These are phyloP conservation scores for Magnusiomyces ingens DNA, from an alignment of 1,139 yeast genomes.

Conservation along the genomic window DNA sequence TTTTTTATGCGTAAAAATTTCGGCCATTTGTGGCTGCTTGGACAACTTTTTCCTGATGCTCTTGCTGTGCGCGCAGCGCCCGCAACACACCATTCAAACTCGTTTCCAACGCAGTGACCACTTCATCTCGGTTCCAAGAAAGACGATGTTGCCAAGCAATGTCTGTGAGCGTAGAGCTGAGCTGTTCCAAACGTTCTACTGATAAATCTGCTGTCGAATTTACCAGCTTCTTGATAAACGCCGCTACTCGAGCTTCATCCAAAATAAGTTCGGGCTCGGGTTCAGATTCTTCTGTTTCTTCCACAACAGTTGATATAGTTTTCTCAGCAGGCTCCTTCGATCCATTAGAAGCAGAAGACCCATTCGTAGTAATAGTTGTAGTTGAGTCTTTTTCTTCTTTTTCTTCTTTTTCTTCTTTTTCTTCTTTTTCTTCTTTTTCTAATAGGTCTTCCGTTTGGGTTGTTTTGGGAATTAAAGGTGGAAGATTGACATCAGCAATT, in stretches of 20 bases:
- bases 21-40: neutral
- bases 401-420: too few relatives aligned
- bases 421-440: too few relatives aligned
- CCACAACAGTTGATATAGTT: too few relatives aligned
- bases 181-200: slow-evolving; percentile 66
- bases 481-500: too few relatives aligned
- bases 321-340: slow-evolving; percentile 2
- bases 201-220: slow-evolving; percentile 43
- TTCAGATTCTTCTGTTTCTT: slow-evolving; percentile 1
- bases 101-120: slow-evolving; percentile 22
- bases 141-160: slow-evolving; percentile 65
- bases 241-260: slow-evolving; percentile 30
- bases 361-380: slow-evolving; percentile 9
- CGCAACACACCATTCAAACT: slow-evolving; percentile 16
- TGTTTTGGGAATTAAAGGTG: too few relatives aligned
- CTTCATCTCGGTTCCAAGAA: slow-evolving; percentile 54
- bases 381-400: too few relatives aligned
- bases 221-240: slow-evolving; percentile 32
- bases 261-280: slow-evolving; percentile 20
- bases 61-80: slow-evolving; percentile 11
- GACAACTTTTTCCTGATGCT: neutral
- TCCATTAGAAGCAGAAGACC: slow-evolving; percentile 12
- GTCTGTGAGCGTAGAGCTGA: slow-evolving; percentile 68
- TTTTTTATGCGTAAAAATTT: slow-evolving; percentile 1
- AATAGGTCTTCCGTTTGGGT: too few relatives aligned